These are phyloP conservation scores for Hydnum rufescens DNA, from an alignment of 768 basidiomycete genomes.

Conservation along the genomic window DNA sequence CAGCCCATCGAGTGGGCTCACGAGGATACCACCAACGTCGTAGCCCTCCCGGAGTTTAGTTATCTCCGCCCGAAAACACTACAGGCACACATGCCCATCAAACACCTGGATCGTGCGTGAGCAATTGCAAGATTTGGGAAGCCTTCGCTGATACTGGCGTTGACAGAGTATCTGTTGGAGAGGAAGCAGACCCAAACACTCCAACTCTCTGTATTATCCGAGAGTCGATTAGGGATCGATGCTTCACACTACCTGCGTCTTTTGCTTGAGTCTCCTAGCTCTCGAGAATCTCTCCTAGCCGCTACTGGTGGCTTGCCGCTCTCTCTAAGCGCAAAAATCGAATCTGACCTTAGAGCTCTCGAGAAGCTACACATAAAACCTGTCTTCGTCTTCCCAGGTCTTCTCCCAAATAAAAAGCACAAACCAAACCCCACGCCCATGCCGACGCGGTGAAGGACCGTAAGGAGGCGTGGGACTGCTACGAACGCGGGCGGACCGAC, in stretches of 20 bases:
- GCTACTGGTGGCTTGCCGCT: constrained; percentile 91
- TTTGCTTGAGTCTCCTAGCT: constrained; percentile 52
- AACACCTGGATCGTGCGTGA: constrained; percentile 57
- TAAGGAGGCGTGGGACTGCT: constrained; percentile 78
- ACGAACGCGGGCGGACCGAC: constrained; percentile 82
- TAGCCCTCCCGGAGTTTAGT: no score
- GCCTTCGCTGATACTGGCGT: neutral
- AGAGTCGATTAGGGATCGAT: constrained; percentile 93
- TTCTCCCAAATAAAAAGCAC: constrained; percentile 55
- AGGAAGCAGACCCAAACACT: constrained; percentile 75
- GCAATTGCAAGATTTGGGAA: no score
- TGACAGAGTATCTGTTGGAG: constrained; percentile 60
- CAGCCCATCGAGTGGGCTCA: no score
- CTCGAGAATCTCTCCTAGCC: constrained; percentile 79
- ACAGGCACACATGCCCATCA: constrained; percentile 73
- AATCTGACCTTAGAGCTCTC: constrained; percentile 74
- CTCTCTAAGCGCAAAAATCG: constrained; percentile 70
- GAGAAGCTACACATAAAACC: constrained; percentile 90
- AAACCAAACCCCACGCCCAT: constrained; percentile 32
- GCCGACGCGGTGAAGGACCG: constrained; percentile 55
- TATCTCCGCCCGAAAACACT: no score
- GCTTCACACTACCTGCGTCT: constrained; percentile 73
- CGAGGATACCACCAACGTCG: no score
- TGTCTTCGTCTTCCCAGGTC: constrained; percentile 92
- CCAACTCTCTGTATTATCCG: constrained; percentile 60